Conservation (phyloP, 805 yeast species). For the Candida yuanshanica region DNA sequence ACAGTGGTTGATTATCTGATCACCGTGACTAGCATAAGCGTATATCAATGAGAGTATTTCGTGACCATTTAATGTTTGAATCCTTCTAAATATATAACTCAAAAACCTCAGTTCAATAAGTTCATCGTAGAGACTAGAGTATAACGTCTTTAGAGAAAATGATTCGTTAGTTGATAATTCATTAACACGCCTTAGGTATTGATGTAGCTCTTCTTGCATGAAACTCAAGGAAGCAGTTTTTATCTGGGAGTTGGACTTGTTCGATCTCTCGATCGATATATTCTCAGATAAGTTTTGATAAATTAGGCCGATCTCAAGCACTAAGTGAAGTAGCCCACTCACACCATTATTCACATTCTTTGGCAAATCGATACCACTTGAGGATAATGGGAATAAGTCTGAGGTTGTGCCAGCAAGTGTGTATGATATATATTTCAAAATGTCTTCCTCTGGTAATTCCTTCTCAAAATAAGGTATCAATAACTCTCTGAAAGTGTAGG, state of each 20-base stretch:
- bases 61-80: conserved; percentile 34
- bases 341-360: conserved; percentile 47
- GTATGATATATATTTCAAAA: conserved; percentile 44
- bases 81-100: conserved; percentile 34
- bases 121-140: conserved; percentile 40
- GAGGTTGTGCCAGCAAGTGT: conserved; percentile 61
- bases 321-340: conserved; percentile 46
- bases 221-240: conserved; percentile 55
- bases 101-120: conserved; percentile 55
- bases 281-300: conserved; percentile 40
- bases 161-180: conserved; percentile 35
- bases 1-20: conserved; percentile 39
- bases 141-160: conserved; percentile 25
- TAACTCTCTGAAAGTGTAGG: conserved; percentile 25
- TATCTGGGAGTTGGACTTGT: conserved; percentile 40
- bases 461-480: conserved; percentile 30
- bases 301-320: conserved; percentile 70
- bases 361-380: conserved; percentile 39
- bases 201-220: conserved; percentile 35
- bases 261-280: conserved; percentile 26
- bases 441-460: conserved; percentile 33
- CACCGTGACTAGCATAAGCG: conserved; percentile 57
- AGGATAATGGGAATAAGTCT: conserved; percentile 41
- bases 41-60: conserved; percentile 50
- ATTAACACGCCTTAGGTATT: conserved; percentile 39